Base-by-base conservation (phyloP, 2,329 filamentous ascomycete species). In the Colletotrichum karsti region DNA sequence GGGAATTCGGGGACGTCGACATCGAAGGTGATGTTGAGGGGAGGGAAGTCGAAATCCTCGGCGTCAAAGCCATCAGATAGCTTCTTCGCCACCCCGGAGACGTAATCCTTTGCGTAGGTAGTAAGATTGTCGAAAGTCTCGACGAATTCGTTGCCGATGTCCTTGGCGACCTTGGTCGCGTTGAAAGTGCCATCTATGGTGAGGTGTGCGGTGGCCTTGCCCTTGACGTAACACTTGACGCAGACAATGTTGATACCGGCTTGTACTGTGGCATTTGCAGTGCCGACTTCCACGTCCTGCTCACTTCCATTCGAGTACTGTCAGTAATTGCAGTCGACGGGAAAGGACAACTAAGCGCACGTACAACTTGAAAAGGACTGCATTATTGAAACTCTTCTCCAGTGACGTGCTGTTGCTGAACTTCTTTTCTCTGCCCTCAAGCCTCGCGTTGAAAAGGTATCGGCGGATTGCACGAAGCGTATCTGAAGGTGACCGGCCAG, bases 141-240 rank as follows among this genome's bases (percentile, higher is more conserved):
- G 7, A 63, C 69, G n/a, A 83, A 60, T 26, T 78, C 72, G 8
- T 73, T 53, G 1, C 76, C 78, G 53, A 82, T 72, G 35, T 81
- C 78, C 10, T 68, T 35, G 26, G 82, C 58, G 7, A 74, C 74
- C 22, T 78, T 65, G 5, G 67, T 77, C 22, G 77, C 71, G 56
- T 86, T 81, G 73, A 86, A 83, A 4, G 78, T 73, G 7, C 77
- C 77, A 3, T 78, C 75, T 8, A 86, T 77, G 1, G 75, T 80
- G 24, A 88, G 74, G 20, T 81, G 73, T 2, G 81, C 82, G 9
- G 74, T 81, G 10, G 82, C 84, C 5, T 71, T 73, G 46, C 84
- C 85, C 63, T 83, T 84, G 61, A 87, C 74, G 72, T 88, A 88
- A 71, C 86, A 88, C 5, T 76, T 83, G 4, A 76, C 78, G 72